A percentile compares a stretch with the other conserved stretches of the same genome.
These are phyloP conservation scores for Fusarium sp. DNA, from an alignment of 2,329 filamentous ascomycete species.

Conservation along the genomic window DNA sequence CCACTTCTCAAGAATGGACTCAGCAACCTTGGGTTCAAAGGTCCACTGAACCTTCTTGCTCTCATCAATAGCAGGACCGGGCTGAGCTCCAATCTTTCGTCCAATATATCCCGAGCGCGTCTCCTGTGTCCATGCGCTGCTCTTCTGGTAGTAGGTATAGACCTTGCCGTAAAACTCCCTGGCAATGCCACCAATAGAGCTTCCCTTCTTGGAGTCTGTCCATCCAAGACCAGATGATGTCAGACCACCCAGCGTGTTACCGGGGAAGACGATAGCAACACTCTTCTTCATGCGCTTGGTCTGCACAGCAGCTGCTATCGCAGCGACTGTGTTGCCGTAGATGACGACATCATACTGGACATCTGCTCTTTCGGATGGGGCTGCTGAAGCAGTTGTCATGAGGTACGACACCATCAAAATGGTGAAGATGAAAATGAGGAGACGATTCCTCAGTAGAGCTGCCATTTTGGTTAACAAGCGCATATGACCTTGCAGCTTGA, in stretches of 20 bases:
- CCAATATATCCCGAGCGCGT: constrained; percentile 21
- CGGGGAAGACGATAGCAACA: constrained; percentile 32
- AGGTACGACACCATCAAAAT: constrained; percentile 29
- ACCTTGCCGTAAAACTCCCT: constrained; percentile 32
- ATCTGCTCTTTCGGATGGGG: constrained; percentile 12
- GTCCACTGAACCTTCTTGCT: constrained; percentile 35
- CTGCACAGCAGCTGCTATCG: constrained; percentile 31
- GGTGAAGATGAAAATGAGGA: constrained; percentile 22
- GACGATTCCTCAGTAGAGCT: constrained; percentile 16
- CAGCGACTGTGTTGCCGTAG: constrained; percentile 38
- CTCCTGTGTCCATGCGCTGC: constrained; percentile 19
- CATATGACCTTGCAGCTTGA: not conserved
- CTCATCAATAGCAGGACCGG: constrained; percentile 31
- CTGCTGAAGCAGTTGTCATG: constrained; percentile 18
- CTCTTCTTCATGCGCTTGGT: constrained; percentile 32
- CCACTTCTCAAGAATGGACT: constrained; percentile 30
- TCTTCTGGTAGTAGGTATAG: constrained; percentile 23
- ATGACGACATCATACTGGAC: constrained; percentile 32
- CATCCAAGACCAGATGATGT: constrained; percentile 34
- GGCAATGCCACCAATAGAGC: constrained; percentile 33
- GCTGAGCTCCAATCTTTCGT: constrained; percentile 28
- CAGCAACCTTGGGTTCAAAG: constrained; percentile 35
- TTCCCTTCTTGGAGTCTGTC: constrained; percentile 36
- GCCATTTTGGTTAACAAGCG: constrained; percentile 12
- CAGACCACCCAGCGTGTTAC: constrained; percentile 28